These are phyloP conservation scores for Turnera subulata DNA, from an alignment of 345 rosid species.

Conservation along the genomic window DNA sequence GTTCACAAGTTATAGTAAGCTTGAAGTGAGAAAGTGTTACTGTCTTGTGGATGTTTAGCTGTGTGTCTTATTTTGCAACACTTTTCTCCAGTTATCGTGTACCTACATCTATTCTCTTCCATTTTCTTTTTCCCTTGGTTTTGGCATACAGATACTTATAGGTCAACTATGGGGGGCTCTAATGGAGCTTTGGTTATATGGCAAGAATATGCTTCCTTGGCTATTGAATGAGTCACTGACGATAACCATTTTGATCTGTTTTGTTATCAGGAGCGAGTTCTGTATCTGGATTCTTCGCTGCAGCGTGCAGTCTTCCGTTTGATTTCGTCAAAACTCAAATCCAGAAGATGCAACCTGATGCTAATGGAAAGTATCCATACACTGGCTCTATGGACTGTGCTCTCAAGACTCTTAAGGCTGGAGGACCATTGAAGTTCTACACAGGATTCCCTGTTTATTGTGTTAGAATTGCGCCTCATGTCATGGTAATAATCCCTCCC, in stretches of 20 bases:
- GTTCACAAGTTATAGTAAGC: too few species aligned
- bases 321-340: conserved; percentile 98
- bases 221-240: too few species aligned
- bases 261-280: conserved; percentile 71
- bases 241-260: neutral
- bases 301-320: conserved; percentile 95
- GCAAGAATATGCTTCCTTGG: too few species aligned
- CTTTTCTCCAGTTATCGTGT: too few species aligned
- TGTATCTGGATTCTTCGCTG: conserved; percentile 85
- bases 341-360: conserved; percentile 99
- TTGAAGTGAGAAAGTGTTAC: too few species aligned
- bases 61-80: too few species aligned
- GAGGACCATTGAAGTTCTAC: conserved; percentile 90
- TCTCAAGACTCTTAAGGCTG: conserved; percentile 70
- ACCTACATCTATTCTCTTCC: too few species aligned
- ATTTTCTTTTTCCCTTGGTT: too few species aligned
- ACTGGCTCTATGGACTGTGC: conserved; percentile 85
- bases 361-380: conserved; percentile 86
- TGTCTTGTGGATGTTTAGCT: too few species aligned
- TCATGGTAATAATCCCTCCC: conserved; percentile 58
- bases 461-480: conserved; percentile 95
- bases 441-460: conserved; percentile 97
- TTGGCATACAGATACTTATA: too few species aligned
- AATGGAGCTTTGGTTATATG: too few species aligned
- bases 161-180: too few species aligned